Evolutionary conservation across 2,329 filamentous ascomycete genomes (phyloP).

Genomic region (Alternaria sp.): DNA sequence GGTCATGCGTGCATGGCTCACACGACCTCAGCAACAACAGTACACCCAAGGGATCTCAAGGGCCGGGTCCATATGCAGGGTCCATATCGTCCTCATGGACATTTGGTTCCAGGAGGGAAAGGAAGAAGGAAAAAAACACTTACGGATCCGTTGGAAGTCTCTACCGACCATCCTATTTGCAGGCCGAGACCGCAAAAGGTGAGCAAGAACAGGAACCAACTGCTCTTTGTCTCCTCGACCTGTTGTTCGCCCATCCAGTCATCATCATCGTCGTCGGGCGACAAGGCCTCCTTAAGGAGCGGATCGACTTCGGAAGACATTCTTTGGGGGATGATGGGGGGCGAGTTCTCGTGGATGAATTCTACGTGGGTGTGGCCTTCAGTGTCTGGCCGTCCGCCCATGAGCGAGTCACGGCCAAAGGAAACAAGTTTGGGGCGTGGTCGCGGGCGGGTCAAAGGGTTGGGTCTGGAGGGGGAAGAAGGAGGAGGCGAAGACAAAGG

Average conservation of each 20-base stretch:
- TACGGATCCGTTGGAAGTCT: conserved; percentile 88
- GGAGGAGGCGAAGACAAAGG: conserved; percentile 27
- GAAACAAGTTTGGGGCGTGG: conserved; percentile 48
- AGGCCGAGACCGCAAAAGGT: conserved; percentile 86
- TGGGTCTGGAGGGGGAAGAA: conserved; percentile 29
- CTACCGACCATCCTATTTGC: conserved; percentile 95
- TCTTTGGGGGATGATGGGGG: conserved; percentile 41
- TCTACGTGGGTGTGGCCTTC: conserved; percentile 35
- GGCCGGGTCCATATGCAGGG: conserved; percentile 16
- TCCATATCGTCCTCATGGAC: conserved; percentile 4
- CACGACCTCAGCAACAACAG: background rate
- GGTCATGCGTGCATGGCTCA: background rate
- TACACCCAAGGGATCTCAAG: background rate
- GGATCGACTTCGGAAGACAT: conserved; percentile 45
- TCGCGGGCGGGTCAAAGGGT: conserved; percentile 27
- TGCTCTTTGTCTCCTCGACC: conserved; percentile 74
- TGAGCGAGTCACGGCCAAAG: conserved; percentile 43
- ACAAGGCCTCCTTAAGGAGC: conserved; percentile 46
- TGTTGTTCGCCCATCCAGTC: conserved; percentile 57
- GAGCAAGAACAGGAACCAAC: conserved; percentile 84
- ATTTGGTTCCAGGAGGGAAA: background rate
- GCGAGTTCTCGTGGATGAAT: conserved; percentile 48
- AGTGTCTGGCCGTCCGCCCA: conserved; percentile 27
- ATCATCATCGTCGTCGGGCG: conserved; percentile 44
- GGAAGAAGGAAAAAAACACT: conserved; percentile 34